These are phyloP conservation scores for Claviceps citrina DNA, from an alignment of 2,329 filamentous ascomycete genomes.

Conservation along the genomic window DNA sequence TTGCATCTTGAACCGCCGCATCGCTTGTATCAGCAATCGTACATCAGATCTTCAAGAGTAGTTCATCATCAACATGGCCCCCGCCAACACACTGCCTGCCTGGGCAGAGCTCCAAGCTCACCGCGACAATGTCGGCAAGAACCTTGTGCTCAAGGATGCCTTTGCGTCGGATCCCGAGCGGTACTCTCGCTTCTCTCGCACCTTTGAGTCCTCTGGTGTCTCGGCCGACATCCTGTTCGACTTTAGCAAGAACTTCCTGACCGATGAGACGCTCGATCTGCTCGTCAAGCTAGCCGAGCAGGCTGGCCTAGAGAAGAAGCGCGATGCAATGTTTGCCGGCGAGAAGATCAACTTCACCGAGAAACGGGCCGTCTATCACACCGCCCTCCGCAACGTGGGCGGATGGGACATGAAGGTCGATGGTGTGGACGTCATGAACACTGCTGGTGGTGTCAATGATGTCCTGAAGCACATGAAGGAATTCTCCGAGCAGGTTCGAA, in stretches of 20 bases:
- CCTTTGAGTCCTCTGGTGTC: conserved; percentile 65
- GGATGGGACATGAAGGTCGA: conserved; percentile 75
- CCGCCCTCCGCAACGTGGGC: conserved; percentile 78
- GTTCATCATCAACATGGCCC: conserved; percentile 48
- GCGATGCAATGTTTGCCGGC: conserved; percentile 93
- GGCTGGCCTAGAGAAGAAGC: conserved; percentile 79
- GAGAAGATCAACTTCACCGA: conserved; percentile 99
- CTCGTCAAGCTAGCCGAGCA: conserved; percentile 84
- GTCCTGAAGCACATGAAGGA: conserved; percentile 97
- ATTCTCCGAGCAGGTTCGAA: conserved; percentile 88
- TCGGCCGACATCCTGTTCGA: conserved; percentile 91
- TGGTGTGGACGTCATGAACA: conserved; percentile 81
- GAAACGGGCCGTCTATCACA: conserved; percentile 87
- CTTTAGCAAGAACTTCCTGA: conserved; percentile 98
- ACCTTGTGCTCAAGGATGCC: conserved; percentile 83
- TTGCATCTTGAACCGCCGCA: background rate
- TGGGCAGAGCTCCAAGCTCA: conserved; percentile 88
- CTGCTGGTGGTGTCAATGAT: conserved; percentile 72
- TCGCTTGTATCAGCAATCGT: background rate
- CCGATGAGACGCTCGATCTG: conserved; percentile 76
- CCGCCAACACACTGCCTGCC: conserved; percentile 69
- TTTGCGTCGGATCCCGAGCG: conserved; percentile 79
- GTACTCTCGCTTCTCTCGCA: conserved; percentile 79
- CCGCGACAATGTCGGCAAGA: conserved; percentile 71
- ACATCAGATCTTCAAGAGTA: background rate